phyloP scores from a whole-genome alignment of 257 asterid genomes.

The Pogostemon cablin region DNA sequence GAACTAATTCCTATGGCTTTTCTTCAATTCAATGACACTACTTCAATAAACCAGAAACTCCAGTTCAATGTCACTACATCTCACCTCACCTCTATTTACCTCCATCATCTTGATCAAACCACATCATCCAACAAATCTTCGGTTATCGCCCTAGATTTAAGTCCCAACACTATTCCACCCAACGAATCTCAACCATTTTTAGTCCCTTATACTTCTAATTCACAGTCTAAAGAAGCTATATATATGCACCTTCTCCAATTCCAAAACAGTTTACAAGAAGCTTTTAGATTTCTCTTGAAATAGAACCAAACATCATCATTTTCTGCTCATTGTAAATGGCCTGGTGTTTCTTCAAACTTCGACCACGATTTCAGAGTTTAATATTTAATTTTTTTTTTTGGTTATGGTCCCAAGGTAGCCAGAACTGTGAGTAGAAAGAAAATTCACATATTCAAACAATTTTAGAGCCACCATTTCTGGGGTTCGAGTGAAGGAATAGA shows the following conservation, averaged over 20 bases:
- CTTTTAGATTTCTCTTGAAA: constrained; percentile 40
- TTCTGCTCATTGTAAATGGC: constrained; percentile 48
- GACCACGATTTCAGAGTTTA: constrained; percentile 31
- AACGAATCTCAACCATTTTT: neutral
- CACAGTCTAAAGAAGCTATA: constrained; percentile 39
- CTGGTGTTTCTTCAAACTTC: constrained; percentile 47
- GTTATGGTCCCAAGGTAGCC: constrained; percentile 16
- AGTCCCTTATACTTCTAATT: constrained; percentile 34
- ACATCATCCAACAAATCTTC: neutral
- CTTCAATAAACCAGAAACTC: neutral
- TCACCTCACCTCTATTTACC: neutral
- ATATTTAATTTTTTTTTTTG: constrained; percentile 32
- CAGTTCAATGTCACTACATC: neutral
- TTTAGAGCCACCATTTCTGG: no score
- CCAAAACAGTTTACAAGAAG: constrained; percentile 40
- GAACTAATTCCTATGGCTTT: neutral
- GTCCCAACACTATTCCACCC: neutral
- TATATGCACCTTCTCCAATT: constrained; percentile 40
- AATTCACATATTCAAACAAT: no score
- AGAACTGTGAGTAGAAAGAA: no score
- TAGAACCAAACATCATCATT: constrained; percentile 41
- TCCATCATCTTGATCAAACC: constrained; percentile 11
- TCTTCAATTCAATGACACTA: constrained; percentile 15
- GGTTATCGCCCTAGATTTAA: neutral
- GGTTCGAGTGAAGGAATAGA: no score